Evolutionary conservation across 805 yeast species (phyloP), one percentile per base, ranked within the genome.

Genomic region (Wickerhamomyces silvicola): DNA sequence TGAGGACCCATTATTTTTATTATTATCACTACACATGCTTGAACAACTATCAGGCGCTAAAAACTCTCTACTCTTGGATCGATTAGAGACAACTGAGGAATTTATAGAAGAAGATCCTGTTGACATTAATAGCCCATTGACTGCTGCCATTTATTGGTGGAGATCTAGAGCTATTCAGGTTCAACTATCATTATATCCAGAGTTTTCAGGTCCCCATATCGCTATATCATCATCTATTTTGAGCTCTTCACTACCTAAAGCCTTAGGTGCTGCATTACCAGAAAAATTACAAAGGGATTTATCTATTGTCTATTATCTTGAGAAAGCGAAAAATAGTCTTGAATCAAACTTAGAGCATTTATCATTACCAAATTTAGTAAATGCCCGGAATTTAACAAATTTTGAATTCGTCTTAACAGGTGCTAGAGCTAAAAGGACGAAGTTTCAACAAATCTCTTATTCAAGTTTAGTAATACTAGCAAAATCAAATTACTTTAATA

Each of bases 401-500:
- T 66, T 86, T 28, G 61, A 71, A 30, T 71, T 79, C 42, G 71
- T 79, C 1, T 59, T 90, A 28, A 82, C 97, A 1, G 97, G 97
- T 43, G 83, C 92, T 35, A 78, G 78, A 45, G 96, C 95, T 8
- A 81, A 78, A 52, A 68, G 92, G 50, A 90, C 97, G 4, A 83
- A 83, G 54, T 84, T 64, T 54, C 97, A 90, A 59, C 68, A 68
- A 29, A 68, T 64, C 21, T 74, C 78, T n/a, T 72, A 80, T 17
- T 72, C 95, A 1, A 75, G 85, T 24, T 68, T 90, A 38, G 70
- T 88, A 11, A 72, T 86, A 17, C 58, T 90, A 14, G 97, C 97
- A 2, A 70, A 73, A 40, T 65, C 71, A 3, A 38, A 40, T 24
- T 43, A 49, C 19, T 45, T 41, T 35, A 43, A 41, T 36, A 37